Percentiles rank a stretch among this genome's conserved stretches.
Evolutionary conservation across 306 rosid genomes (phyloP).

Genomic region (Trifolium dubium): DNA sequence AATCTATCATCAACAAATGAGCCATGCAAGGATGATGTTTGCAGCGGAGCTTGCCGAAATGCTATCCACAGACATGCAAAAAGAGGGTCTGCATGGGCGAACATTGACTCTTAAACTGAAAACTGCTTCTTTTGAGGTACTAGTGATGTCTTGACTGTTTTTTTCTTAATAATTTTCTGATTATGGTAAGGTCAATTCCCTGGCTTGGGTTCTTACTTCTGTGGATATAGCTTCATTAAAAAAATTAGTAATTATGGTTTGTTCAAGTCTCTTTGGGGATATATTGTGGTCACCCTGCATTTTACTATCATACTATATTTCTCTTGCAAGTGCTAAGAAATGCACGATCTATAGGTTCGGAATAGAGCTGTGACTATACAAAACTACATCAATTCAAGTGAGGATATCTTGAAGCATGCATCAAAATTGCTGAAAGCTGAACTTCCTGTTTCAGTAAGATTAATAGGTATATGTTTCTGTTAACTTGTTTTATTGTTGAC

Average conservation of each 20-base stretch:
- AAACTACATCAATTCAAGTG: conserved; percentile 65
- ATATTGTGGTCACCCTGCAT: conserved; percentile 21
- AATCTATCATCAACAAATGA: conserved; percentile 22
- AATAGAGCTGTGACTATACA: conserved; percentile 87
- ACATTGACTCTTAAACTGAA: conserved; percentile 90
- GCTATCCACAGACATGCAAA: conserved; percentile 85
- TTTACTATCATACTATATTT: conserved; percentile 26
- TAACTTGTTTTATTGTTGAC: conserved; percentile 21
- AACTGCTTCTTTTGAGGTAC: conserved; percentile 92
- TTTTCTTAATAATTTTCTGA: conserved; percentile 24
- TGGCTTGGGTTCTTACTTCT: conserved; percentile 18
- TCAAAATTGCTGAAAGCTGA: conserved; percentile 85
- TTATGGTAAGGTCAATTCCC: conserved; percentile 20
- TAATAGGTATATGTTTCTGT: conserved; percentile 64
- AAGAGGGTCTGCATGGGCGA: conserved; percentile 80
- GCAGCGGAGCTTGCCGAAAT: conserved; percentile 92
- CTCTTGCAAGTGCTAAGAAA: conserved; percentile 37
- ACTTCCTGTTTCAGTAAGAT: conserved; percentile 87
- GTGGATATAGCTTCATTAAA: not conserved
- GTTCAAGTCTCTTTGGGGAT: conserved; percentile 15
- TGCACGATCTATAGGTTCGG: conserved; percentile 65
- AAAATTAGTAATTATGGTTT: conserved; percentile 11
- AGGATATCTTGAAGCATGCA: conserved; percentile 84
- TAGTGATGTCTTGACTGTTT: conserved; percentile 1
- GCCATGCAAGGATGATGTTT: conserved; percentile 42